Conservation (phyloP, 1,284 basidiomycete species). For the Violaceomyces palustris region DNA sequence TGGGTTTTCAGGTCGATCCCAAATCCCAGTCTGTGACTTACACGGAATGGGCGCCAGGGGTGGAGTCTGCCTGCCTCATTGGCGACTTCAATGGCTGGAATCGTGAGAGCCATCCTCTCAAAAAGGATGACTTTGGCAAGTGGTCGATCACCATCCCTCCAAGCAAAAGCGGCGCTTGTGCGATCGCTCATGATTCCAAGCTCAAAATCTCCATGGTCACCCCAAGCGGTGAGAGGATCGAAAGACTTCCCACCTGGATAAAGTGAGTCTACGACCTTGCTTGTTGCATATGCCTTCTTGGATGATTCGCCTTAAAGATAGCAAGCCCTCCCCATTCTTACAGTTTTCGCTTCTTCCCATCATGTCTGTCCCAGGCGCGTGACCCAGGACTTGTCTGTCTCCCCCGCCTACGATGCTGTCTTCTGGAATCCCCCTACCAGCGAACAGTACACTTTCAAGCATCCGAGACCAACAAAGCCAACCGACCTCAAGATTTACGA, state of each 20-base stretch:
- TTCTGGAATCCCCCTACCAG: conserved; percentile 88
- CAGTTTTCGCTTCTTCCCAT: not conserved
- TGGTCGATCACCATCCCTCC: conserved; percentile 83
- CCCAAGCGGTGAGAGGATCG: conserved; percentile 73
- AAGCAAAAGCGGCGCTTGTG: conserved; percentile 58
- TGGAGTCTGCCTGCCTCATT: conserved; percentile 72
- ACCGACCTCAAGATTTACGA: conserved; percentile 81
- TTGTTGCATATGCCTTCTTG: too few species aligned
- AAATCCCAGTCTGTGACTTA: conserved; percentile 71
- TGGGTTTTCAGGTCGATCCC: conserved; percentile 70
- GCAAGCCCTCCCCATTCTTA: not conserved
- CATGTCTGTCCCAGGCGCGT: conserved; percentile 60
- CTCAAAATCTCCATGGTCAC: conserved; percentile 66
- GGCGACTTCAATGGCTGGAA: conserved; percentile 96
- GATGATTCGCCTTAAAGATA: too few species aligned
- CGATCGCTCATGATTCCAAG: conserved; percentile 90
- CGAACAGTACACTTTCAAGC: conserved; percentile 75
- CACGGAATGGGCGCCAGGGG: conserved; percentile 94
- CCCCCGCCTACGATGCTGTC: conserved; percentile 89
- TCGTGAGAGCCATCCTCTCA: conserved; percentile 72
- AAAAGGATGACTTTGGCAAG: conserved; percentile 79
- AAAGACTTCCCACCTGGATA: conserved; percentile 89
- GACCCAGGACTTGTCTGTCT: conserved; percentile 84
- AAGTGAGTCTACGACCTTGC: conserved; percentile 49
- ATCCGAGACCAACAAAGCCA: conserved; percentile 67